Conservation (phyloP, 2,329 filamentous ascomycete genomes). For the Beauveria scarabaeidicola region DNA sequence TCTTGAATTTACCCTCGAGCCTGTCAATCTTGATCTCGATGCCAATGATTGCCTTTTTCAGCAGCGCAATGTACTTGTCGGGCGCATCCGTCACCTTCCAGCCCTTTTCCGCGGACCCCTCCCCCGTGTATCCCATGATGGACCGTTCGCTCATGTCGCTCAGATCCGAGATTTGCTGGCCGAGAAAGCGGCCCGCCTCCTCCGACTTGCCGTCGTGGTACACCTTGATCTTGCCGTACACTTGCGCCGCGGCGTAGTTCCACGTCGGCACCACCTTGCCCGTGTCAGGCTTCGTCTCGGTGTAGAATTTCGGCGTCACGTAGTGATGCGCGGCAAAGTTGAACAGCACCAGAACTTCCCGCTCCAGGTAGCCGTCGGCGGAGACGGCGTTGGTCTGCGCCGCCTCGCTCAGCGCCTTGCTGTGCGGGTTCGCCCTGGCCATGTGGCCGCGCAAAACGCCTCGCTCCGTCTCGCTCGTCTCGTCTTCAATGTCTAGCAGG, state of each 20-base stretch:
- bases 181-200: slow-evolving; percentile 39
- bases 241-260: slow-evolving; percentile 60
- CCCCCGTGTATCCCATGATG: slow-evolving; percentile 44
- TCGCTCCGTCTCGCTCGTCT: slow-evolving; percentile 30
- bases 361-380: slow-evolving; percentile 25
- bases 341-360: slow-evolving; percentile 57
- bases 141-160: slow-evolving; percentile 39
- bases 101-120: slow-evolving; percentile 24
- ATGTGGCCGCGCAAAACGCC: slow-evolving; percentile 51
- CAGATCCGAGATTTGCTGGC: slow-evolving; percentile 44
- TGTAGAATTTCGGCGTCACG: slow-evolving; percentile 61
- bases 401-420: slow-evolving; percentile 49
- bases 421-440: slow-evolving; percentile 54
- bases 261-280: slow-evolving; percentile 64
- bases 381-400: slow-evolving; percentile 16
- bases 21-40: slow-evolving; percentile 49
- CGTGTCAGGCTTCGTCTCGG: slow-evolving; percentile 52
- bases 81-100: slow-evolving; percentile 55
- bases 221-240: slow-evolving; percentile 48
- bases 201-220: slow-evolving; percentile 40
- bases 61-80: slow-evolving; percentile 43
- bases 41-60: slow-evolving; percentile 52
- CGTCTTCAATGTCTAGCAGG: slow-evolving; percentile 42
- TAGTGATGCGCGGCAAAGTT: slow-evolving; percentile 52
- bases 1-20: slow-evolving; percentile 56